Base-by-base conservation (phyloP, 345 rosid species). In the Geranium brycei region DNA sequence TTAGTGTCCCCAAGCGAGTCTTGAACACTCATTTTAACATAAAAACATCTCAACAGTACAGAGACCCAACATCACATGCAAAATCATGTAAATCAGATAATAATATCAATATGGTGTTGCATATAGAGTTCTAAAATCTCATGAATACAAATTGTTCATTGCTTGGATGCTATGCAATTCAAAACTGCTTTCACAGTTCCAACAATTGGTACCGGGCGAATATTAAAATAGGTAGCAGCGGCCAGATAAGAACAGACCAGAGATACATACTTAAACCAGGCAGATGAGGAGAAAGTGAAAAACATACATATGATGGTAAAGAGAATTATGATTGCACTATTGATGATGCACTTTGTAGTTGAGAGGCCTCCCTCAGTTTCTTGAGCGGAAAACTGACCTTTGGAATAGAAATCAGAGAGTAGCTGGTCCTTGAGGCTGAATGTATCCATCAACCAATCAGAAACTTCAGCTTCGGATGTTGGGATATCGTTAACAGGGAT, bases 241-340 rank as follows among this genome's bases (percentile, higher is more conserved):
- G 82, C 75, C 79, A 90, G 65, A 70, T 81, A 87, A 72, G 81
- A 80, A 74, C 90, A 87, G 17, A 59, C 86, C 61, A 85, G 73
- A 55, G 87, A 74, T 57, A 86, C 85, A 67, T 84, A 86, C 28
- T 77, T 87, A 72, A 87, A 83, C 89, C 88, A 86, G 63, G 77
- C 53, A 51, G 87, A 86, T 15, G 87, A 79, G 87, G 76, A 86
- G 72, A 88, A 64, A 15, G 91, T 85, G 67, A 82, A 72, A 61
- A 62, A 73, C 19, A 75, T 81, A 63, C 85, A 83, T 51, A 71
- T 74, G 76, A 73, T 16, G 19, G 83, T 86, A 79, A 88, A 76
- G 72, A 63, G 56, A 65, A 81, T 72, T 51, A 85, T 81, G 14
- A 77, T 80, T 72, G 78, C 35, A 64, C 79, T 72, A 73, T 91